phyloP scores from a whole-genome alignment of 2,329 filamentous ascomycete genomes.

The Trichoderma koningiopsis region DNA sequence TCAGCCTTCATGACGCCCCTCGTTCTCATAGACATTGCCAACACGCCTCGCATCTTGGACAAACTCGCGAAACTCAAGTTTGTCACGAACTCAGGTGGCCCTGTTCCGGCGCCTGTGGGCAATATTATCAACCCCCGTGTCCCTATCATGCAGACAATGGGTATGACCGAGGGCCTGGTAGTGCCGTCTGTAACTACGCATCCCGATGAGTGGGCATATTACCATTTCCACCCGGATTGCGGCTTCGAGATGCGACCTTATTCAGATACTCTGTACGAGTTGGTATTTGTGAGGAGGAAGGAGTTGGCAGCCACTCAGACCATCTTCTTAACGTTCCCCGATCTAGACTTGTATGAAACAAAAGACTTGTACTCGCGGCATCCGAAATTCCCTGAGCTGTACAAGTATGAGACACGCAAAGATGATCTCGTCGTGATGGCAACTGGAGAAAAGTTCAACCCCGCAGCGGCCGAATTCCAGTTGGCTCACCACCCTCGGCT shows the following conservation, averaged over 20 bases:
- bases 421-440: neutral
- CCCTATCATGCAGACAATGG: neutral
- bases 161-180: neutral
- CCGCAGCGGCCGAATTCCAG: neutral
- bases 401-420: neutral
- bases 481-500: neutral
- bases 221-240: neutral
- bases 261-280: neutral
- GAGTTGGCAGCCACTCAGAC: neutral
- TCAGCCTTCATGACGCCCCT: neutral
- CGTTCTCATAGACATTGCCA: neutral
- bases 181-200: neutral
- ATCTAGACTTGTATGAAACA: neutral
- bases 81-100: neutral
- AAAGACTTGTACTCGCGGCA: neutral
- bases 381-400: neutral
- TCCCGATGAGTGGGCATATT: neutral
- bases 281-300: neutral
- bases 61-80: neutral
- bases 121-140: neutral
- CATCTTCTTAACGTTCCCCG: neutral
- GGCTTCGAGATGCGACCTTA: neutral
- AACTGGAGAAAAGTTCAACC: neutral
- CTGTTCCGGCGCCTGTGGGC: neutral
- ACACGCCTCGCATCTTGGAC: neutral